Percentiles rank a stretch among this genome's conserved stretches.
Evolutionary conservation across 495 filamentous ascomycete species (phyloP).

Genomic region (Neurospora sp.): DNA sequence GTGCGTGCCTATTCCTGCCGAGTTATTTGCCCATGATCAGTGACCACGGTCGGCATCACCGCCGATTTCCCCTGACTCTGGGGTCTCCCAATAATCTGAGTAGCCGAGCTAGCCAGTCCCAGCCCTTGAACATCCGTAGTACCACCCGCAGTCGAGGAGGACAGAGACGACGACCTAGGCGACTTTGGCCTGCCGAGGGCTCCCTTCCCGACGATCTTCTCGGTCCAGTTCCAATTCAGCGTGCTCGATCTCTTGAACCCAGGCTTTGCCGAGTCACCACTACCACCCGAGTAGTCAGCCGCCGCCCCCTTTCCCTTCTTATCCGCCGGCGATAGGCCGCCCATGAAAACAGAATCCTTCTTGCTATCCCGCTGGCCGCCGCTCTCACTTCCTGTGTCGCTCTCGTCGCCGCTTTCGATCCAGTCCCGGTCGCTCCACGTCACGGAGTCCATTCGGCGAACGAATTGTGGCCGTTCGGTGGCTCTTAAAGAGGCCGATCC

Average conservation of each 20-base stretch:
- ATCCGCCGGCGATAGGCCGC: not conserved
- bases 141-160: not conserved
- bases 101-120: not conserved
- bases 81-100: not conserved
- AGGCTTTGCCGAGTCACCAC: not conserved
- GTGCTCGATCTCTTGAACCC: constrained; percentile 7
- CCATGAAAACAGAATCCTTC: constrained; percentile 1
- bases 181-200: constrained; percentile 3
- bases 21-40: not conserved
- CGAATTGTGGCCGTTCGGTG: constrained; percentile 16
- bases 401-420: constrained; percentile 40
- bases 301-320: constrained; percentile 7
- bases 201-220: constrained; percentile 46
- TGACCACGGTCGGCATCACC: not conserved
- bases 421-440: constrained; percentile 47
- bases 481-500: not conserved
- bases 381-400: constrained; percentile 26
- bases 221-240: constrained; percentile 44
- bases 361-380: not conserved
- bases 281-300: not conserved
- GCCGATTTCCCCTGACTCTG: not conserved
- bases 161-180: not conserved
- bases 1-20: not conserved
- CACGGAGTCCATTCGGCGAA: constrained; percentile 28
- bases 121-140: not conserved